Percentiles rank a stretch among this genome's conserved stretches.
Evolutionary conservation across 306 rosid genomes (phyloP).

Genomic region (Cicer pinnatifidum): DNA sequence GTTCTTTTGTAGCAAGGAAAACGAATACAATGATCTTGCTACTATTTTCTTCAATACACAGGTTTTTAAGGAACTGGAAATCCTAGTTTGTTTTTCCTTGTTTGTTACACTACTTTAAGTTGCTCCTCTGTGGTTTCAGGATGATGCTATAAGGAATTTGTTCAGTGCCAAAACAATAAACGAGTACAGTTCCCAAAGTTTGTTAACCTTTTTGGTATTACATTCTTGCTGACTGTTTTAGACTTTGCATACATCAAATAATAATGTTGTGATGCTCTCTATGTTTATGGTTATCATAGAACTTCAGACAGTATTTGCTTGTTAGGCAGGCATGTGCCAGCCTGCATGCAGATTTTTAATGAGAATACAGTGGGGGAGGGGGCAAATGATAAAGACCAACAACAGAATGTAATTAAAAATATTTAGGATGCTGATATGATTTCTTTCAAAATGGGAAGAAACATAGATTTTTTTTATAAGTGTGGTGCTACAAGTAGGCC

Average conservation of each 20-base stretch:
- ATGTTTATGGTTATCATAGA: slow-evolving; percentile 7
- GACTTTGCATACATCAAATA: slow-evolving; percentile 16
- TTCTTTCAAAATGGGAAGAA: slow-evolving; percentile 9
- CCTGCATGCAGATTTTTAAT: slow-evolving; percentile 23
- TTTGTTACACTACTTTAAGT: slow-evolving; percentile 29
- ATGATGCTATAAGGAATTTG: slow-evolving; percentile 97
- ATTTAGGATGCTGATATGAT: slow-evolving; percentile 12
- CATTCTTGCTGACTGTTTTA: slow-evolving; percentile 42
- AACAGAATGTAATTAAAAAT: slow-evolving; percentile 24
- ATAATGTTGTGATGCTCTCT: slow-evolving; percentile 29
- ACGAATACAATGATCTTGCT: slow-evolving; percentile 96
- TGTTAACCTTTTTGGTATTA: slow-evolving; percentile 91
- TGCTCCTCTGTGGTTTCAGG: slow-evolving; percentile 62
- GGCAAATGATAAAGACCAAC: slow-evolving; percentile 6
- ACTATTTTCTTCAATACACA: slow-evolving; percentile 96
- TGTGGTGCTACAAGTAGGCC: slow-evolving; percentile 23
- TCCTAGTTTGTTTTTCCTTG: slow-evolving; percentile 38
- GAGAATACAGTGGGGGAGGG: slow-evolving; percentile 16
- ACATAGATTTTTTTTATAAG: slow-evolving; percentile 17
- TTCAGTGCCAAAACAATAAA: slow-evolving; percentile 97
- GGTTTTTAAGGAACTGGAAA: slow-evolving; percentile 54
- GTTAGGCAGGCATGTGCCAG: slow-evolving; percentile 8
- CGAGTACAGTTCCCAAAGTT: slow-evolving; percentile 91
- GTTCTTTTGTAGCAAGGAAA: slow-evolving; percentile 89
- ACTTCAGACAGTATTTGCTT: slow-evolving; percentile 24